Base-by-base conservation (phyloP, 2,329 filamentous ascomycete species). In the Trichothecium sympodiale region DNA sequence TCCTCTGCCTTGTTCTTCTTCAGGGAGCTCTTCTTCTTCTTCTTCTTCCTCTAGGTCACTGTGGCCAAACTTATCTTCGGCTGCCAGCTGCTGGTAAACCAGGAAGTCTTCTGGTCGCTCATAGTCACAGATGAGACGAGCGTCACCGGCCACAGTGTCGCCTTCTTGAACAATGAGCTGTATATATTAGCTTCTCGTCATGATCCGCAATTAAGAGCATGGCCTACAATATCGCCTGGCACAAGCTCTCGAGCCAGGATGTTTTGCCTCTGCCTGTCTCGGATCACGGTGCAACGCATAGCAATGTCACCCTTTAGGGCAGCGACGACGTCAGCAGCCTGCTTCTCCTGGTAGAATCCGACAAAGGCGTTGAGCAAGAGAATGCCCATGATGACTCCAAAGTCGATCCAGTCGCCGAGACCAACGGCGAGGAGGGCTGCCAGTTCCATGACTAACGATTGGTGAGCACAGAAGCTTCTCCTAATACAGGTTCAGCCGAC, bases 301-400 rank as follows among this genome's bases (percentile, higher is more conserved):
- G 80, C 80, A 52, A 86, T 85, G 52, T 85, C 80, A 64, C 80
- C 80, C 67, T 84, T 84, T 42, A 85, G 64, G 43, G 67, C 74
- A 38, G 80, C 80, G 50, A 83, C 80, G 51, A 84, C 79, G 60
- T 85, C 80, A 46, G 79, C 80, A 49, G 80, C 80, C 61, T 84
- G 80, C 66, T 85, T 85, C 62, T 85, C 80, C 58, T 84, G 80
- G 59, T 85, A 84, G 74, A 80, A 85, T 66, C 80, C 80, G 56
- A 84, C 80, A 44, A 78, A 63, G 45, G 80, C 80, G 64, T 86
- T 86, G 43, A 86, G 76, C 53, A 79, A 49, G 38, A 86, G 64
- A 59, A 86, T 85, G 66, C 72, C 80, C 49, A 79, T 74, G 56
- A 85, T 85, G 57, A 86, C 78, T 71, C 47, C 47, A 18, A 84